Conservation (phyloP, 1,284 basidiomycete genomes). For the Leccinum proliferum region DNA sequence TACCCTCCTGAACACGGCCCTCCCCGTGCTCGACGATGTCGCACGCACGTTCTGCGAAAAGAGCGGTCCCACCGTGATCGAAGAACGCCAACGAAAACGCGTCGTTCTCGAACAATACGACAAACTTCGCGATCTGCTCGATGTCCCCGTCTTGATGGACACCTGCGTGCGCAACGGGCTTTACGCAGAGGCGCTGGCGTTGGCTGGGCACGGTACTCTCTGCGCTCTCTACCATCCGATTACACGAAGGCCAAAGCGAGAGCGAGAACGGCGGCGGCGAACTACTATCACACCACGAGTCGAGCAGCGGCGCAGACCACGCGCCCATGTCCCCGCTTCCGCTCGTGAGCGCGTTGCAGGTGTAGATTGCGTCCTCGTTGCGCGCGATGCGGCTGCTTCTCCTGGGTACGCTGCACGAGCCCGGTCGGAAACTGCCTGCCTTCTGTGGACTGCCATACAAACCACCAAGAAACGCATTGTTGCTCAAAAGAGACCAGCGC, state of each 20-base stretch:
- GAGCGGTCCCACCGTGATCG: constrained; percentile 48
- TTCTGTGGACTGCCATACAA: constrained; percentile 85
- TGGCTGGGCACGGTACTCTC: constrained; percentile 27
- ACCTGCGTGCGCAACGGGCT: constrained; percentile 89
- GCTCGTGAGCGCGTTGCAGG: constrained; percentile 50
- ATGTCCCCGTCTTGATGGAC: constrained; percentile 85
- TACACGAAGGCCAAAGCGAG: constrained; percentile 4
- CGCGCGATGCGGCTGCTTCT: constrained; percentile 75
- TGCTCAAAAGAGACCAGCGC: constrained; percentile 52
- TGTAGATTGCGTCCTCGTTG: constrained; percentile 71
- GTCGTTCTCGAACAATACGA: constrained; percentile 87
- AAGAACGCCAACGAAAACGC: constrained; percentile 67
- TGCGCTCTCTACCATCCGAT: constrained; percentile 21
- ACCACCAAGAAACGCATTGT: constrained; percentile 64
- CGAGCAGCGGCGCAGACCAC: constrained; percentile 8
- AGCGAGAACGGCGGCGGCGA: constrained; percentile 1
- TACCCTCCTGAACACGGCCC: constrained; percentile 54
- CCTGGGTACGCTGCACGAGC: constrained; percentile 73
- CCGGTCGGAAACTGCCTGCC: constrained; percentile 78
- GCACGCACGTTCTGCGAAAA: constrained; percentile 59
- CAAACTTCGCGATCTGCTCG: constrained; percentile 85
- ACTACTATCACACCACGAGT: constrained; percentile 9
- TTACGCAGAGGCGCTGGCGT: constrained; percentile 83
- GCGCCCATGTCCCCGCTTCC: constrained; percentile 35
- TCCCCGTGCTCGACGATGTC: constrained; percentile 69